These are phyloP conservation scores for Coemansia nantahalensis DNA, from an alignment of 192 early-diverging fungal species.

Conservation along the genomic window DNA sequence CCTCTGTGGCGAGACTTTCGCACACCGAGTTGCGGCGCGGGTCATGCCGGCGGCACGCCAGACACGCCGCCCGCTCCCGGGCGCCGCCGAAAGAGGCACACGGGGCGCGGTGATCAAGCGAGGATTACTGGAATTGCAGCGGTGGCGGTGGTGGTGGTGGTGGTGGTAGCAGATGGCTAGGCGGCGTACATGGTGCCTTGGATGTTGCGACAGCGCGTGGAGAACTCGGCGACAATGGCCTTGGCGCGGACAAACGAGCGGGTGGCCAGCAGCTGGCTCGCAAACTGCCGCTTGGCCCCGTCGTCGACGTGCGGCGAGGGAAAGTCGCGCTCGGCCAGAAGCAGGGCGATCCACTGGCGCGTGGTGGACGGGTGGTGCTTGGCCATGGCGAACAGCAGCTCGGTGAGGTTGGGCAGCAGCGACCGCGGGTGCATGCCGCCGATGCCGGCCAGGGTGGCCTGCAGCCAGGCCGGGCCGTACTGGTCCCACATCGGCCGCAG, in stretches of 20 bases:
- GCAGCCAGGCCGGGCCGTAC: constrained; percentile 38
- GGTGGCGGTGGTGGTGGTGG: too few species aligned
- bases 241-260: constrained; percentile 35
- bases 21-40: too few species aligned
- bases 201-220: constrained; percentile 39
- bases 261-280: constrained; percentile 28
- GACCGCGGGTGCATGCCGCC: constrained; percentile 48
- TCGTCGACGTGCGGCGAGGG: constrained; percentile 28
- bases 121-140: too few species aligned
- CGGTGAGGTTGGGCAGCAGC: constrained; percentile 38
- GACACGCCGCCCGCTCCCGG: too few species aligned
- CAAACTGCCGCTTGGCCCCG: constrained; percentile 32
- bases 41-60: too few species aligned
- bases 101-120: too few species aligned
- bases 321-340: constrained; percentile 23
- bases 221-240: constrained; percentile 32
- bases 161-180: too few species aligned
- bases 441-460: constrained; percentile 36
- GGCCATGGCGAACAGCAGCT: constrained; percentile 48
- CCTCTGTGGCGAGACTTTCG: too few species aligned
- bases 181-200: constrained; percentile 20
- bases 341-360: constrained; percentile 20
- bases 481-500: constrained; percentile 21
- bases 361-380: constrained; percentile 21
- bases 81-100: too few species aligned